Evolutionary conservation across 2,329 filamentous ascomycete species (phyloP).

Genomic region (Aspergillus tubingensis): DNA sequence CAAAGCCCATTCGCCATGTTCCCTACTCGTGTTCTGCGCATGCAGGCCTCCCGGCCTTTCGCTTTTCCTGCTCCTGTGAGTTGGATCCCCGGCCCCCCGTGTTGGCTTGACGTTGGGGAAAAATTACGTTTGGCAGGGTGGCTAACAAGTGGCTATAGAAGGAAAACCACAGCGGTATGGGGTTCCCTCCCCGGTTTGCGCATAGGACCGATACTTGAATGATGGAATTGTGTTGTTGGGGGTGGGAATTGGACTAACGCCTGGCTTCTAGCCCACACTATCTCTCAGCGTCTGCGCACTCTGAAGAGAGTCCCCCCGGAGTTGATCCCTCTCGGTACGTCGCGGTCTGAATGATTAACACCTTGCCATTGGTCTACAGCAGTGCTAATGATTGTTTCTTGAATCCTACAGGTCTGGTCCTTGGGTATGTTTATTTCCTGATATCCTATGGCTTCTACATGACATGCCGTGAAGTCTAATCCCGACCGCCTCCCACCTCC

Average conservation of each 20-base stretch:
- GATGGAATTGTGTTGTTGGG: neutral
- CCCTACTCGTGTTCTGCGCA: constrained; percentile 65
- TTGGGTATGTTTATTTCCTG: constrained; percentile 63
- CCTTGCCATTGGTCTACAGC: constrained; percentile 8
- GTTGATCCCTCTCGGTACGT: constrained; percentile 89
- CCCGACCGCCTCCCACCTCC: constrained; percentile 2
- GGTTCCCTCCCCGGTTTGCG: constrained; percentile 9
- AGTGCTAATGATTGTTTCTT: constrained; percentile 27
- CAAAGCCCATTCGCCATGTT: constrained; percentile 56
- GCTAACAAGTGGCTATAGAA: constrained; percentile 56
- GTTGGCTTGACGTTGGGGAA: constrained; percentile 17
- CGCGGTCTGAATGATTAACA: constrained; percentile 1
- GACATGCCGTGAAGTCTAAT: constrained; percentile 9
- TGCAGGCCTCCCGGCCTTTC: constrained; percentile 54
- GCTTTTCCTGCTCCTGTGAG: constrained; percentile 70
- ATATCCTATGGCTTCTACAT: constrained; percentile 10
- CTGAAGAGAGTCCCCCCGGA: constrained; percentile 90
- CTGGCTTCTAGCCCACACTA: constrained; percentile 74
- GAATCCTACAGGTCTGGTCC: constrained; percentile 69
- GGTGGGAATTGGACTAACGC: constrained; percentile 25
- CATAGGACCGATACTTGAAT: constrained; percentile 12
- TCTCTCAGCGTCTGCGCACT: constrained; percentile 90
- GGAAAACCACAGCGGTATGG: constrained; percentile 64
- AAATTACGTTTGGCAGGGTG: constrained; percentile 24
- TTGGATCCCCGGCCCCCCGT: constrained; percentile 24